Evolutionary conservation across 805 yeast genomes (phyloP), one percentile per base, ranked within the genome.

Genomic region (Spencermartinsiella europaea): DNA sequence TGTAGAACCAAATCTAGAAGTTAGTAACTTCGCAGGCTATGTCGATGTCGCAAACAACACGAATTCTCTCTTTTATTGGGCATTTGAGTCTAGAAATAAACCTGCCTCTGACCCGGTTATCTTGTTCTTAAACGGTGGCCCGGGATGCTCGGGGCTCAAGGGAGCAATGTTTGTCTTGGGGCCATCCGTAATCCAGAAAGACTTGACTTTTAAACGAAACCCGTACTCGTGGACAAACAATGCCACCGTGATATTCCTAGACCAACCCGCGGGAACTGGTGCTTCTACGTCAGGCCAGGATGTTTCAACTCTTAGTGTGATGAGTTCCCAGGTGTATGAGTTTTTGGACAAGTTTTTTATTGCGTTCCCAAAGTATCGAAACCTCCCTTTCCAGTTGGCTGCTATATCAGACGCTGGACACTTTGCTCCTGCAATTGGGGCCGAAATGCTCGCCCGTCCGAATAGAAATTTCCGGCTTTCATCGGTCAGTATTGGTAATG

Each of bases 401-500:
- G 96, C 96, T 56, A 96, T 88, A 63, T 84, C 95, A 5, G 90
- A 90, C 61, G 96, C 91, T 19, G 96, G 96, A 43, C 95, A 87
- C 62, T 89, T 89, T 69, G 83, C 90, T 53, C 97, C 97, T 17
- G 85, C 76, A 10, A 85, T 78, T 57, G 83, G 82, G 17, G 72
- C 75, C 28, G 80, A 76, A 51, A 75, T 79, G 44, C 53, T 69
- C 67, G 67, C 57, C 49, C 76, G 61, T 57, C 63, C 45, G 15
- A 73, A 70, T 54, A 70, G 80, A 46, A 68, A 74, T 17, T 79
- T 83, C 58, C 77, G 85, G 57, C 73, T 89, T 54, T 69, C 83
- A 12, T 85, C 95, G 2, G 81, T 90, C 15, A 62, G 90, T 61
- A 89, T 90, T 58, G 97, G 97, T 51, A 91, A 90, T 64, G 97